A percentile compares a stretch with the other conserved stretches of the same genome.
Conservation (phyloP, 78 protist species). For the Dictyostelium intermedium region DNA sequence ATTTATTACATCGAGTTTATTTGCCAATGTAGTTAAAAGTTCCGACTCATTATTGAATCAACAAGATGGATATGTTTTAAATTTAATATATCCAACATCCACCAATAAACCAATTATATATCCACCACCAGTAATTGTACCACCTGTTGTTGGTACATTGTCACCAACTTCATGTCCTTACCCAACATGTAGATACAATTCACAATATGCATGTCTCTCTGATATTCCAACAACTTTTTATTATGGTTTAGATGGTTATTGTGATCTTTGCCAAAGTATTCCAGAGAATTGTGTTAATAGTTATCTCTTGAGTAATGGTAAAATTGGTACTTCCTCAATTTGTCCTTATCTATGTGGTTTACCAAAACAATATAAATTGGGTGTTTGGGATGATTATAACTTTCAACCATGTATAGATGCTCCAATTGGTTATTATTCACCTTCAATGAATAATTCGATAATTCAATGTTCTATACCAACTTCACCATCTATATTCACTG, state of each 20-base stretch:
- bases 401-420: background rate
- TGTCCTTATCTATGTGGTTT: background rate
- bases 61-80: background rate
- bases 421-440: slow-evolving; percentile 4
- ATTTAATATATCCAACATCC: background rate
- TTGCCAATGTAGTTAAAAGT: background rate
- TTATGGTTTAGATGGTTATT: background rate
- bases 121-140: background rate
- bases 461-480: background rate
- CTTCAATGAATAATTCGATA: background rate
- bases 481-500: background rate
- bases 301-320: background rate
- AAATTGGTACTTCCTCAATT: background rate
- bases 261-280: background rate
- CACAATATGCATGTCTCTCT: background rate
- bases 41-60: background rate
- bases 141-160: background rate
- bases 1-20: background rate
- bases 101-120: background rate
- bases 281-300: background rate
- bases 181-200: background rate
- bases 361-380: background rate
- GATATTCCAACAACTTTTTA: background rate
- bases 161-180: background rate
- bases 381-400: background rate